Evolutionary conservation across 2,329 filamentous ascomycete species (phyloP).

Genomic region (Didymella pomorum): DNA sequence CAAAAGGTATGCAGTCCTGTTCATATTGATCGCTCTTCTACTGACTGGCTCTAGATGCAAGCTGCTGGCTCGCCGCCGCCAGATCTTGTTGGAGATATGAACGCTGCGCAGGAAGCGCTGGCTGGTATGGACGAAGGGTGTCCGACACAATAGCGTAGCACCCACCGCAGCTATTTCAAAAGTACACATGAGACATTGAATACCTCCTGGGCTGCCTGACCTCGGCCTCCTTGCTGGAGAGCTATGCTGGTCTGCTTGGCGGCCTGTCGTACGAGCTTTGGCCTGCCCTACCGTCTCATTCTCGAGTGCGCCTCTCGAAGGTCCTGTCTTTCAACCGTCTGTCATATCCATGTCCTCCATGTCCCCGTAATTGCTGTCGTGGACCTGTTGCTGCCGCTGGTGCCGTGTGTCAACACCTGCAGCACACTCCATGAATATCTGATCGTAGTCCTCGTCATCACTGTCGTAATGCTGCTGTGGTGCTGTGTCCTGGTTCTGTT

Average conservation of each 20-base stretch:
- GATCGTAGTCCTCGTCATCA: constrained; percentile 68
- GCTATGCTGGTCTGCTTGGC: background rate
- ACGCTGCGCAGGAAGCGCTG: constrained; percentile 75
- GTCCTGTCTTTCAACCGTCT: constrained; percentile 25
- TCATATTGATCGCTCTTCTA: background rate
- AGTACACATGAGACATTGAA: background rate
- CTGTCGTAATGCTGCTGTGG: constrained; percentile 55
- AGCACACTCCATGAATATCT: constrained; percentile 69
- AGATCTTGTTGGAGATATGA: constrained; percentile 90
- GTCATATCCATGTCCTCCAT: constrained; percentile 48
- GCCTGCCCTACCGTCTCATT: no score
- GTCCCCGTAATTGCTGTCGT: constrained; percentile 17
- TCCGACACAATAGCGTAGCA: constrained; percentile 63
- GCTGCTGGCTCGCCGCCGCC: constrained; percentile 86
- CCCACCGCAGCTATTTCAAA: constrained; percentile 7
- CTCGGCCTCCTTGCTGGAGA: background rate
- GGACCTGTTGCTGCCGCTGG: constrained; percentile 31
- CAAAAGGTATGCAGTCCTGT: constrained; percentile 72
- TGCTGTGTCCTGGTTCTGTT: constrained; percentile 21
- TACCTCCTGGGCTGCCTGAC: background rate
- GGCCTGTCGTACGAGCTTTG: background rate
- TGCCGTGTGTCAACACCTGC: constrained; percentile 56
- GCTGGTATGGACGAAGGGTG: constrained; percentile 66
- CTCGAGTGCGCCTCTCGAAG: background rate
- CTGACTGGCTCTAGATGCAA: constrained; percentile 78